Evolutionary conservation across 495 filamentous ascomycete genomes (phyloP), one percentile per base, ranked within the genome.

Genomic region (Penicillium paradoxum): DNA sequence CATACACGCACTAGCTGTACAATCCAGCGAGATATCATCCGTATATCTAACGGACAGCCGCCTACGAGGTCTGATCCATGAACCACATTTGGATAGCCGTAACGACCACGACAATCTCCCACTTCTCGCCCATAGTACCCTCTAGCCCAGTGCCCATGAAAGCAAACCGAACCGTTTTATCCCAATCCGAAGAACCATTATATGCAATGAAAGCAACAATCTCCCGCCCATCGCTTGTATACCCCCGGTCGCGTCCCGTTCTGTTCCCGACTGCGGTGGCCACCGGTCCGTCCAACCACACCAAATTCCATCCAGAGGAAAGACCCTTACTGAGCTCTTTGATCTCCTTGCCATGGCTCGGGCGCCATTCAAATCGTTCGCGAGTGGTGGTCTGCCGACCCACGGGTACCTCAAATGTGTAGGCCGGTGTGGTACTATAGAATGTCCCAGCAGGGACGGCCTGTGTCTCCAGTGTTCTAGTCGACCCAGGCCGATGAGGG

Each of bases 191-290:
- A 14, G 53, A 58, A 18, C 44, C 27, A 38, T 61, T 62, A 24
- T 55, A 51, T 4, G 59, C 59, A 13, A 59, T 27, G 1, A 62
- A 13, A n/a, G 56, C 62, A 18, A 65, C 56, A 10, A 65, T 34
- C 19, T 62, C 59, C 21, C 27, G 18, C 2, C 59, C 45, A 45
- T 62, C 51, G 19, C 59, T 62, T 3, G 56, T 40, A 49, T 51
- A 40, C 4, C 51, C 56, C 0, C 14, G 3, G 13, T 43, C 47
- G 10, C 59, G 50, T n/a, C 57, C 38, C 7, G 51, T 55, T 39
- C 59, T 55, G 14, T 43, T 55, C 11, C 48, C 56, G 2, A 54
- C 48, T 17, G 11, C 38, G 5, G 19, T 24, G 10, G 22, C 27
- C 27, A 39, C 36, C 3, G 51, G 45, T 18, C 29, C 44, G 1